Conservation (phyloP, 441 rosid species). For the Erodium trifolium region DNA sequence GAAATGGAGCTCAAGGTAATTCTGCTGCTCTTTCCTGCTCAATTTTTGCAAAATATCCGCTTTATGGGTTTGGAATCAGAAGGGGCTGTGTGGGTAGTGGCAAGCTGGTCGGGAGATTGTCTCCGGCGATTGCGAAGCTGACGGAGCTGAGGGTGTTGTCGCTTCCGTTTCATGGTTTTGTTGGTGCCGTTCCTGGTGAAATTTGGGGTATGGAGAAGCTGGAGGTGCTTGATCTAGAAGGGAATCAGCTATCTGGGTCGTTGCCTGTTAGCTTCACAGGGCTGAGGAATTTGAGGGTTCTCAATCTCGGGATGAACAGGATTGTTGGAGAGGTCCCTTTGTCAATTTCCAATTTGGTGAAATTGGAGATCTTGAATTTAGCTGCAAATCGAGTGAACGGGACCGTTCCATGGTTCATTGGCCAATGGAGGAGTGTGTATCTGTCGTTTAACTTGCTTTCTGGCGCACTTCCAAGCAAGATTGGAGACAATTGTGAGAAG, state of each 20-base stretch:
- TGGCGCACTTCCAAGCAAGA: conserved; percentile 34
- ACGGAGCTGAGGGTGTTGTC: conserved; percentile 57
- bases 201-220: conserved; percentile 52
- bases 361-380: conserved; percentile 39
- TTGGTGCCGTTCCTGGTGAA: conserved; percentile 49
- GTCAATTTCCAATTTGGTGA: conserved; percentile 23
- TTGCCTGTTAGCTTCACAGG: conserved; percentile 39
- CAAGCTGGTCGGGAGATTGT: conserved; percentile 45
- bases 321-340: conserved; percentile 37
- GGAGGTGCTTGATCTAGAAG: conserved; percentile 65
- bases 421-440: conserved; percentile 36
- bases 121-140: conserved; percentile 38
- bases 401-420: conserved; percentile 36
- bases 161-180: conserved; percentile 55
- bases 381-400: conserved; percentile 45
- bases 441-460: conserved; percentile 37
- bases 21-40: conserved; percentile 30
- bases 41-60: conserved; percentile 39
- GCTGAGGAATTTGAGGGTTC: conserved; percentile 38
- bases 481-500: conserved; percentile 35
- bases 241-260: conserved; percentile 38
- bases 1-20: conserved; percentile 28
- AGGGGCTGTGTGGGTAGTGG: conserved; percentile 31
- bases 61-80: conserved; percentile 43
- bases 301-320: conserved; percentile 48